phyloP scores from a whole-genome alignment of 2,329 filamentous ascomycete genomes.

The Aureobasidium lini region DNA sequence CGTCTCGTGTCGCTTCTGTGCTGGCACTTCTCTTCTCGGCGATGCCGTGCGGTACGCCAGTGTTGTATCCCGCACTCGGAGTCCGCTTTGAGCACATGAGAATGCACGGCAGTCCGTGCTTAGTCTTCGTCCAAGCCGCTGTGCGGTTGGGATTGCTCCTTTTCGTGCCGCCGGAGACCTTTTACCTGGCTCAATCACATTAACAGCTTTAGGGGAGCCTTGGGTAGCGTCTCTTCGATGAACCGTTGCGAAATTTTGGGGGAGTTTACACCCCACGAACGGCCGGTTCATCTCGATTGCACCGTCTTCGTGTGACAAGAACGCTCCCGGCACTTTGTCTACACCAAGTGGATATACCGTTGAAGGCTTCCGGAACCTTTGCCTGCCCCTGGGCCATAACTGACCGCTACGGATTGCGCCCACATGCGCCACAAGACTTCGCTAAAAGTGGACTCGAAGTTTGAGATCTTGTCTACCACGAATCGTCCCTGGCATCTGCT shows the following conservation, averaged over 20 bases:
- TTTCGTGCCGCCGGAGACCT: background rate
- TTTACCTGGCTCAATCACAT: background rate
- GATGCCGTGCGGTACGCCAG: conserved; percentile 1
- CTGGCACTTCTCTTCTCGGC: background rate
- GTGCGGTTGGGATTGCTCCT: background rate
- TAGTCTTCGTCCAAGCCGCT: background rate
- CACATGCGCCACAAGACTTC: background rate
- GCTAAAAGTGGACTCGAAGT: background rate
- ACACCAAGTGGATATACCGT: conserved; percentile 7
- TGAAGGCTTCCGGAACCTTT: background rate
- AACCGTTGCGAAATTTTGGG: background rate
- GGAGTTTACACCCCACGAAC: background rate
- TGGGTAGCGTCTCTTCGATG: background rate
- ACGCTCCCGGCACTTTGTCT: conserved; percentile 6
- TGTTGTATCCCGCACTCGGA: background rate
- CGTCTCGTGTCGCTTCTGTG: background rate
- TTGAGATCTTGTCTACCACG: conserved; percentile 1
- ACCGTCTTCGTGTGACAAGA: conserved; percentile 6
- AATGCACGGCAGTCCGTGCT: conserved; percentile 1
- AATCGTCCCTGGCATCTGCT: background rate
- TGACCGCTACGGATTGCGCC: background rate
- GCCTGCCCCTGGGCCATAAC: conserved; percentile 3
- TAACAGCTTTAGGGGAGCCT: background rate
- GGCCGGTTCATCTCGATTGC: conserved; percentile 1
- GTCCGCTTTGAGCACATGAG: conserved; percentile 1